A percentile compares a stretch with the other conserved stretches of the same genome.
Evolutionary conservation across 352 stramenopile genomes (phyloP).

Genomic region (Pythium coloratum): DNA sequence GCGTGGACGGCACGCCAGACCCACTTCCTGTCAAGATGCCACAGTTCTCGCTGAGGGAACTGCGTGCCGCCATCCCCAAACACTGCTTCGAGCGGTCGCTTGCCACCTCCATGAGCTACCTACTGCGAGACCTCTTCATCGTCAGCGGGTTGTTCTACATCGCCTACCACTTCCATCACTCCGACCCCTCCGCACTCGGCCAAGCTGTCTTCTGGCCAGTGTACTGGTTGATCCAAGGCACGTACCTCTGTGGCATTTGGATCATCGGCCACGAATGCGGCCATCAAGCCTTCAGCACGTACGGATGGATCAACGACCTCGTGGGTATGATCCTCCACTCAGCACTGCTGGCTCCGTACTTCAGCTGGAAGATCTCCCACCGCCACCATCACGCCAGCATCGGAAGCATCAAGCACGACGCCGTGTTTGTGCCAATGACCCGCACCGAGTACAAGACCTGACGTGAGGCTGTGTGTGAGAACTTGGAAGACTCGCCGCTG

Average conservation of each 20-base stretch:
- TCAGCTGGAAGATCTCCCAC: constrained; percentile 97
- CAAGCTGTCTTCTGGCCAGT: constrained; percentile 66
- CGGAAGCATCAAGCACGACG: constrained; percentile 94
- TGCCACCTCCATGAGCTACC: constrained; percentile 89
- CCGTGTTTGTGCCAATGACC: constrained; percentile 96
- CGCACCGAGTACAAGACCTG: constrained; percentile 55
- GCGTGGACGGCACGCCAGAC: constrained; percentile 69
- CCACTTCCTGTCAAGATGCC: constrained; percentile 82
- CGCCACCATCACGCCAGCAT: constrained; percentile 96
- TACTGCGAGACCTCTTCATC: constrained; percentile 90
- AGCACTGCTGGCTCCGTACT: constrained; percentile 97
- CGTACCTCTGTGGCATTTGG: constrained; percentile 97
- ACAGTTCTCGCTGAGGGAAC: constrained; percentile 86
- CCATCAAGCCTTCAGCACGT: constrained; percentile 91
- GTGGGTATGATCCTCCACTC: constrained; percentile 97
- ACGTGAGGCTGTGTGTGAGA: constrained; percentile 47
- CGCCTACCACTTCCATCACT: constrained; percentile 71
- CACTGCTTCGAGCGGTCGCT: constrained; percentile 97
- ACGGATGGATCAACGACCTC: constrained; percentile 94
- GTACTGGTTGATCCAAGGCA: constrained; percentile 98
- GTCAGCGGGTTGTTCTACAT: constrained; percentile 89
- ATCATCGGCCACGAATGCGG: constrained; percentile 65
- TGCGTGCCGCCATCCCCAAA: constrained; percentile 89
- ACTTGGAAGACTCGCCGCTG: constrained; percentile 93
- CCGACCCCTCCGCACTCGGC: constrained; percentile 44